A percentile compares a stretch with the other conserved stretches of the same genome.
Evolutionary conservation across 1,284 basidiomycete species (phyloP).

Genomic region (Fomitiporia mediterranea): DNA sequence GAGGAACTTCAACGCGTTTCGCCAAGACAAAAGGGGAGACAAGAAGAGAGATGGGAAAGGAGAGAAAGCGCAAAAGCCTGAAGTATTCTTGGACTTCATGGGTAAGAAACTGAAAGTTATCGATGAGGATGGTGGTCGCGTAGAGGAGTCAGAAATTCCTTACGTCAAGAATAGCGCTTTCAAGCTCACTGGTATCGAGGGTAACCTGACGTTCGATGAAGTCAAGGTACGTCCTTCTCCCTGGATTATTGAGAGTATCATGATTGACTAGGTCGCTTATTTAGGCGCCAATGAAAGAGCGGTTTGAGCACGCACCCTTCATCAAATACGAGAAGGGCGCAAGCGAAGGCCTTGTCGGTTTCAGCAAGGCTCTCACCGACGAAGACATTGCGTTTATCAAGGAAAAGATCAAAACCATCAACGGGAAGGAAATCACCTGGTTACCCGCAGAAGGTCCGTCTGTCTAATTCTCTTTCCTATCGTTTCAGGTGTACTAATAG

Average conservation of each 20-base stretch:
- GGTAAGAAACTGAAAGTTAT: slow-evolving; percentile 60
- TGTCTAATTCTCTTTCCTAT: slow-evolving; percentile 11
- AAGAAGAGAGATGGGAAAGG: slow-evolving; percentile 34
- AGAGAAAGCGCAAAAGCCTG: slow-evolving; percentile 43
- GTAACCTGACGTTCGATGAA: slow-evolving; percentile 60
- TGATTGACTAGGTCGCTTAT: slow-evolving; percentile 23
- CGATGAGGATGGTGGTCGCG: slow-evolving; percentile 59
- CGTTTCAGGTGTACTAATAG: background rate
- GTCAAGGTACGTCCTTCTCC: slow-evolving; percentile 50
- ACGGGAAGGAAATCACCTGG: slow-evolving; percentile 60
- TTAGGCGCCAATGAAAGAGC: slow-evolving; percentile 72
- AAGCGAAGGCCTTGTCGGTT: slow-evolving; percentile 39
- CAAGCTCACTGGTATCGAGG: slow-evolving; percentile 68
- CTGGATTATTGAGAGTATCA: slow-evolving; percentile 17
- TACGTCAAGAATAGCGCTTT: slow-evolving; percentile 70
- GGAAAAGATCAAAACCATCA: slow-evolving; percentile 56
- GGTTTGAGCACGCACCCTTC: slow-evolving; percentile 69
- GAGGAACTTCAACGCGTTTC: slow-evolving; percentile 86
- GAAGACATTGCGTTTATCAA: slow-evolving; percentile 63
- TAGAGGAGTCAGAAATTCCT: slow-evolving; percentile 70
- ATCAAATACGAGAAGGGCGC: slow-evolving; percentile 65
- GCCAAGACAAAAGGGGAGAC: slow-evolving; percentile 59
- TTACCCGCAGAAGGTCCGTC: slow-evolving; percentile 50
- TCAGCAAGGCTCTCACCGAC: slow-evolving; percentile 58
- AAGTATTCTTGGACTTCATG: slow-evolving; percentile 67